Evolutionary conservation across 225 moss, liverwort and hornwort species (phyloP).

Genomic region (Marchantia paleacea): DNA sequence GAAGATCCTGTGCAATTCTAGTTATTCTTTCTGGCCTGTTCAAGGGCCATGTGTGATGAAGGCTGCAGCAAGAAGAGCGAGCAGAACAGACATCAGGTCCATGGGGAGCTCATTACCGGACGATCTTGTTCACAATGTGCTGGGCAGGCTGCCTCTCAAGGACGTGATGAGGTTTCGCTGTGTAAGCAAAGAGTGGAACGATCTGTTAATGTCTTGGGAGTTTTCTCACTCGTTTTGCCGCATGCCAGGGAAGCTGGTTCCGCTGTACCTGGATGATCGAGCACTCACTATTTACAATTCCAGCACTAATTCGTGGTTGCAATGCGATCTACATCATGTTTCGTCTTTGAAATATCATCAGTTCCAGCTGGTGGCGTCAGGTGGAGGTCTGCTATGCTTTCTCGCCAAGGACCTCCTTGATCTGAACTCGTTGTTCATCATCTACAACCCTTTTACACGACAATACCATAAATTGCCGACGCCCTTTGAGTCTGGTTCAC

Average conservation of each 20-base stretch:
- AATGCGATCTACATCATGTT: neutral
- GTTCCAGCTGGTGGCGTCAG: no score
- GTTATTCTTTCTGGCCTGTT: no score
- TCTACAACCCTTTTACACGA: constrained; percentile 2
- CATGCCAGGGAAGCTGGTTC: constrained; percentile 8
- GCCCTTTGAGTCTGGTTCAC: neutral
- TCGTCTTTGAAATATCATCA: no score
- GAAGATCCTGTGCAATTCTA: no score
- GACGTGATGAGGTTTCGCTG: constrained; percentile 7
- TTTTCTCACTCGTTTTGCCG: constrained; percentile 3
- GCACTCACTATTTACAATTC: neutral
- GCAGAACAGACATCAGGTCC: neutral
- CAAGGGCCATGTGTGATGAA: neutral
- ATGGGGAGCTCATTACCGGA: neutral
- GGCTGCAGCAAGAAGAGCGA: neutral
- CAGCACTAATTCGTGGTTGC: neutral
- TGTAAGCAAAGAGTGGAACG: constrained; percentile 1
- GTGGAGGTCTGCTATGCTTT: no score
- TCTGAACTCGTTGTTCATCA: neutral
- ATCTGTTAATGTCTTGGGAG: neutral
- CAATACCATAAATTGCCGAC: neutral
- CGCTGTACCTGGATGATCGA: neutral
- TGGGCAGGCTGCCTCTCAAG: neutral
- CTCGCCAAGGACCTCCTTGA: neutral
- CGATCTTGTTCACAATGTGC: neutral